Percentiles rank a stretch among this genome's conserved stretches.
Conservation (phyloP, 2,329 filamentous ascomycete species). For the Nothomitra cinnamomea region DNA sequence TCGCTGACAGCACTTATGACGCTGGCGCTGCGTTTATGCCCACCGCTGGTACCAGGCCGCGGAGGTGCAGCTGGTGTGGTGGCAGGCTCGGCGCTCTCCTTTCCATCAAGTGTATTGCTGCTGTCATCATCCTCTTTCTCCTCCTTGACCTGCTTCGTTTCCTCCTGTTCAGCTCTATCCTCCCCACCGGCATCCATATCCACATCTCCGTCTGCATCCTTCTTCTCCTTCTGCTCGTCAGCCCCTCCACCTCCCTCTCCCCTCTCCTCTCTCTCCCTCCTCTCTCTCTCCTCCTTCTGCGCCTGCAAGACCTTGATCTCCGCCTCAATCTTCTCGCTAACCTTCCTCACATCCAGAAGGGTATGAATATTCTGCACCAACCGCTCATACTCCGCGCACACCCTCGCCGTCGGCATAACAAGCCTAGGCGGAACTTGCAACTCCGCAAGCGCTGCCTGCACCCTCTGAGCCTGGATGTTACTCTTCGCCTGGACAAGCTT, state of each 20-base stretch:
- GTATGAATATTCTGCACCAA: conserved; percentile 50
- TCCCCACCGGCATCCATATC: conserved; percentile 19
- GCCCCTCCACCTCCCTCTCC: conserved; percentile 8
- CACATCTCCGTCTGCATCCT: conserved; percentile 17
- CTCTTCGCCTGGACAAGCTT: conserved; percentile 66
- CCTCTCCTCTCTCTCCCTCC: conserved; percentile 5
- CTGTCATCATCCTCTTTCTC: conserved; percentile 11
- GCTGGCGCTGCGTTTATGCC: conserved; percentile 67
- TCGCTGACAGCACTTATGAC: conserved; percentile 57
- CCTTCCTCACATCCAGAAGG: conserved; percentile 56
- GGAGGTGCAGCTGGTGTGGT: conserved; percentile 5
- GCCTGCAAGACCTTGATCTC: conserved; percentile 38
- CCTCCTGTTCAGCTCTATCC: conserved; percentile 11
- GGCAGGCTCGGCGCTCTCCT: conserved; percentile 7
- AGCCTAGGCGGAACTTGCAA: conserved; percentile 54
- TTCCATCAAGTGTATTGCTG: conserved; percentile 5
- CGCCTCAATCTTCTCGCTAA: conserved; percentile 56
- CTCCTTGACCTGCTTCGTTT: conserved; percentile 15
- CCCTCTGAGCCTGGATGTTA: conserved; percentile 57
- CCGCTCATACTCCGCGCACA: conserved; percentile 53
- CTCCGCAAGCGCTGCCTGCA: conserved; percentile 53
- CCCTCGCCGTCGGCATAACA: conserved; percentile 55
- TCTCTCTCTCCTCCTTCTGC: conserved; percentile 9
- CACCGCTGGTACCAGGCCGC: conserved; percentile 6
- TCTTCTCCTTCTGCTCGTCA: conserved; percentile 17